Evolutionary conservation across 208 protist species (phyloP).

Genomic region (Strigomonas culicis): DNA sequence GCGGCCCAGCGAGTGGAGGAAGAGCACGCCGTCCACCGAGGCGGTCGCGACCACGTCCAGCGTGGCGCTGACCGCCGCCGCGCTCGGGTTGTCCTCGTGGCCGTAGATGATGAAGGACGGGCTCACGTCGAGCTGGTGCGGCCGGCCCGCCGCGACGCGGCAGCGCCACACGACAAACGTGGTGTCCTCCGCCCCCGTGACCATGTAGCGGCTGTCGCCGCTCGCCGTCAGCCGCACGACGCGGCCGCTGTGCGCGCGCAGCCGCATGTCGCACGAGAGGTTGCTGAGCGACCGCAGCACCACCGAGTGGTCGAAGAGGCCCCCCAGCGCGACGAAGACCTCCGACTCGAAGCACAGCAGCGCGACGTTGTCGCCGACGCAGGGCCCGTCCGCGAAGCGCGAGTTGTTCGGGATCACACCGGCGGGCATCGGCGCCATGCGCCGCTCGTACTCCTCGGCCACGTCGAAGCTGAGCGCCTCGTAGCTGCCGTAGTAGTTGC

Average conservation of each 20-base stretch:
- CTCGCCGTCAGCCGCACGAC: slow-evolving; percentile 66
- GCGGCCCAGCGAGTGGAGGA: slow-evolving; percentile 72
- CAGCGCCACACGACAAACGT: slow-evolving; percentile 89
- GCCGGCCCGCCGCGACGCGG: slow-evolving; percentile 27
- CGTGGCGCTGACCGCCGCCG: slow-evolving; percentile 58
- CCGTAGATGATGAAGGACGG: slow-evolving; percentile 78
- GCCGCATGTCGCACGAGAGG: slow-evolving; percentile 38
- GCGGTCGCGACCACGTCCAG: slow-evolving; percentile 83
- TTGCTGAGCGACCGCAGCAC: slow-evolving; percentile 55
- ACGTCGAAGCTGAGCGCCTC: slow-evolving; percentile 58
- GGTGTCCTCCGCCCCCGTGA: slow-evolving; percentile 87
- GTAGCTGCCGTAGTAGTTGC: slow-evolving; percentile 14
- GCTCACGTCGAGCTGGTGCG: slow-evolving; percentile 37
- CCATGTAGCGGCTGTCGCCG: slow-evolving; percentile 71
- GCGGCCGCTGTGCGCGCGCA: slow-evolving; percentile 72
- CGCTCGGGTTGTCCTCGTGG: slow-evolving; percentile 82
- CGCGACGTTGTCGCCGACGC: slow-evolving; percentile 43
- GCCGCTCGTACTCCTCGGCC: slow-evolving; percentile 55
- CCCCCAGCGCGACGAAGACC: slow-evolving; percentile 70
- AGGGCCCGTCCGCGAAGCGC: slow-evolving; percentile 41
- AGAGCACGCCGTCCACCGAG: slow-evolving; percentile 73
- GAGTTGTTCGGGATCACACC: slow-evolving; percentile 54
- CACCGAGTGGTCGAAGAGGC: slow-evolving; percentile 82
- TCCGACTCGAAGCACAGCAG: slow-evolving; percentile 64
- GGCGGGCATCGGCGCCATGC: slow-evolving; percentile 41